phyloP scores from a whole-genome alignment of 2,329 filamentous ascomycete species.

The Colletotrichum sp. region DNA sequence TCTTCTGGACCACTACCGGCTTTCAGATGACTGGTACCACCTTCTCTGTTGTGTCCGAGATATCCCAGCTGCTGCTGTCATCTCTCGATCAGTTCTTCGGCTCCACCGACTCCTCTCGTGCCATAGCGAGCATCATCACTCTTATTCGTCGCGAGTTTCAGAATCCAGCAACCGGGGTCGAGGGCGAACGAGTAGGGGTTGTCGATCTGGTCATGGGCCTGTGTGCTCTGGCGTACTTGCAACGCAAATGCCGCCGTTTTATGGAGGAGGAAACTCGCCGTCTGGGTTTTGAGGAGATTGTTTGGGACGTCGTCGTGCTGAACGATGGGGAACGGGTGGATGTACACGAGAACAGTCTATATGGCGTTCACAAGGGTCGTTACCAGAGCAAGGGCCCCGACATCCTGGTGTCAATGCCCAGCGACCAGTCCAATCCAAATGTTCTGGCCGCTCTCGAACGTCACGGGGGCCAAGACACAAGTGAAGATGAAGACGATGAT shows the following conservation, averaged over 20 bases:
- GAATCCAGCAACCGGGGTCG: conserved; percentile 63
- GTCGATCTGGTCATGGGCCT: conserved; percentile 66
- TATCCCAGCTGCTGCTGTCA: conserved; percentile 62
- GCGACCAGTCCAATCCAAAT: conserved; percentile 25
- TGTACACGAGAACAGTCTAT: conserved; percentile 45
- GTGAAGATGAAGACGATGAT: conserved; percentile 43
- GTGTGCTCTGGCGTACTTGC: conserved; percentile 66
- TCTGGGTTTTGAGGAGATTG: conserved; percentile 57
- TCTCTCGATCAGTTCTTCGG: conserved; percentile 70
- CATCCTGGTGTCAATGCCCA: conserved; percentile 26
- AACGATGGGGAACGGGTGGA: conserved; percentile 64
- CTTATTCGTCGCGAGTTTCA: conserved; percentile 69
- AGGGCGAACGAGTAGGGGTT: conserved; percentile 65
- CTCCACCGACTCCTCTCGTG: conserved; percentile 71
- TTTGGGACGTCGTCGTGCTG: conserved; percentile 72
- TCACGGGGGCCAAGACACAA: conserved; percentile 31
- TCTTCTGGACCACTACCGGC: conserved; percentile 66
- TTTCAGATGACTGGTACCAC: conserved; percentile 64
- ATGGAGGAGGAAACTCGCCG: conserved; percentile 54
- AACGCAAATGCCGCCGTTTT: conserved; percentile 58
- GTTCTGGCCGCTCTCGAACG: conserved; percentile 41
- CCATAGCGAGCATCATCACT: conserved; percentile 70
- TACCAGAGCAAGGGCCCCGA: conserved; percentile 23
- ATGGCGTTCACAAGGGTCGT: conserved; percentile 31
- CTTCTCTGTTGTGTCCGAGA: conserved; percentile 57